Evolutionary conservation across 2,329 filamentous ascomycete species (phyloP), one percentile per base, ranked within the genome.

Genomic region (Curvularia lunata): DNA sequence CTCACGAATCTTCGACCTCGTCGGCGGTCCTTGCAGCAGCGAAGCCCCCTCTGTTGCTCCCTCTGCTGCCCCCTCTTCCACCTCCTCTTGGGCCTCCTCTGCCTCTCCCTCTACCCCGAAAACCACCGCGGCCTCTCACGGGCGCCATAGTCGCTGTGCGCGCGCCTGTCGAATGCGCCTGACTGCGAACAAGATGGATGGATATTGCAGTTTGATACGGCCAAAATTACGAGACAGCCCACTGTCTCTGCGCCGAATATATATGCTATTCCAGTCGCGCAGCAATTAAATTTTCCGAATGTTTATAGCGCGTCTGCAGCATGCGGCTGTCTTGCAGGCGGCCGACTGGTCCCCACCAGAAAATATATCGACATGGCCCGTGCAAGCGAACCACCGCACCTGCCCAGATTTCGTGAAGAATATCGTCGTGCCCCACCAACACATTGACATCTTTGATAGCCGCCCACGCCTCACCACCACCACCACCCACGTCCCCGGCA

Each of bases 381-480:
- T 69, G 71, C 71, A 62, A 67, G 63, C 63, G 67, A 63, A 59
- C 27, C 23, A 30, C 59, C 65, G 65, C 69, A 72, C 67, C 64
- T 62, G 66, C 65, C 66, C 69, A 73, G 67, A 70, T 65, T 72
- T 73, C 66, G 61, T 57, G 59, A 64, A 67, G 52, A 72, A 73
- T 72, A 73, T 72, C 69, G 59, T 21, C 56, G 48, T 55, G 62
- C 64, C 64, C 64, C 64, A 65, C 64, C 60, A 58, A 59, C 45
- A 52, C 58, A 58, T 54, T 54, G 63, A 63, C 62, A 49, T 51
- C 56, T 58, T 58, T 62, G 47, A 61, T 59, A 51, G 49, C 62
- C 54, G 61, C 62, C 41, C 47, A 42, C 59, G 59, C 51, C 50
- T 54, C 56, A 52, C 32, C 49, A 61, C 42, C 52, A 50, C 51